Evolutionary conservation across 208 protist species (phyloP), one percentile per base, ranked within the genome.

Genomic region (Trypanosoma congolense): DNA sequence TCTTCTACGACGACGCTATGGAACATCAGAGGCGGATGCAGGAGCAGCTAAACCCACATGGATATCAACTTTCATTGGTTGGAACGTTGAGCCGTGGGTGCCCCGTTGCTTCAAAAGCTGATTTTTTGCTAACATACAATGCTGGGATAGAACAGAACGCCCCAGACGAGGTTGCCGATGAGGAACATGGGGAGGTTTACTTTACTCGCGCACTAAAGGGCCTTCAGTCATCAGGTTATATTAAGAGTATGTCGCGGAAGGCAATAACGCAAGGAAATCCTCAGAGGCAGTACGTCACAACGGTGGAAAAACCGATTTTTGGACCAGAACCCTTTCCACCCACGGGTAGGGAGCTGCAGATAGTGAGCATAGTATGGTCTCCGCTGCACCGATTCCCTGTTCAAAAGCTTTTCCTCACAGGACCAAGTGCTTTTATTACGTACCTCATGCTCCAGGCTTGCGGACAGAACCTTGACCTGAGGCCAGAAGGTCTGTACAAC

Each of bases 1-100:
- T 92, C 19, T 67, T 40, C 40, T 87, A 84, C 62, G 84, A 81
- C 38, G 80, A 78, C 6, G 80, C 75, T 3, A 51, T 65, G 22
- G 55, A 53, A 19, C 84, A 92, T 57, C 46, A 62, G 18, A 21
- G 41, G 30, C 16, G 69, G 18, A 19, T 92, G 40, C 22, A 41
- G 22, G 28, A 36, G 22, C 45, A 77, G 36, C 62, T 92, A 19
- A 36, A 31, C 9, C 65, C 74, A 12, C 73, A 73, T 43, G 80
- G 80, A 18, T 53, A 80, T 18, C 33, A 54, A n/a, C 73, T 87
- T 35, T 40, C 68, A 36, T 35, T 83, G 33, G 65, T 56, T 14
- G 84, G 84, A 5, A 36, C 16, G 28, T 43, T 67, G 42, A 71
- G 84, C 2, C 65, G 70, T 6, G 84, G 84, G 38, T 72, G 66